Evolutionary conservation across 306 rosid species (phyloP).

Genomic region (Luffa acutangula): DNA sequence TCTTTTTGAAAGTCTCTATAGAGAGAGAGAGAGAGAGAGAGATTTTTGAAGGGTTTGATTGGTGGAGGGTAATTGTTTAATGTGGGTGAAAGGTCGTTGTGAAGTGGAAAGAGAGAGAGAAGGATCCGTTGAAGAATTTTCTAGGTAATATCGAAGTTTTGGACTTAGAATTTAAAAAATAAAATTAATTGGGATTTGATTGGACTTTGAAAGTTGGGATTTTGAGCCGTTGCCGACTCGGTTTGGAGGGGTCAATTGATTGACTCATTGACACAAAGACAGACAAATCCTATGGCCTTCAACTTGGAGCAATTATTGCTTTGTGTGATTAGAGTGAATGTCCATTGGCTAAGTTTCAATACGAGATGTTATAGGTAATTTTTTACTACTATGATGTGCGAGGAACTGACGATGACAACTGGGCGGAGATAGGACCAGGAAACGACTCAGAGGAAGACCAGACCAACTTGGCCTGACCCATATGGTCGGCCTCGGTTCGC

Average conservation of each 20-base stretch:
- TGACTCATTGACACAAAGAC: neutral
- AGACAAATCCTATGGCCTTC: neutral
- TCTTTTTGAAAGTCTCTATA: slow-evolving; percentile 17
- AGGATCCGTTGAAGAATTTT: slow-evolving; percentile 3
- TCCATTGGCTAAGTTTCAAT: no score
- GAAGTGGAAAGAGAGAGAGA: neutral
- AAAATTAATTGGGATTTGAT: neutral
- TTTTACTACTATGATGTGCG: no score
- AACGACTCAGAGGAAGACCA: no score
- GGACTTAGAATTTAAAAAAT: neutral
- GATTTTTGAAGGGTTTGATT: neutral
- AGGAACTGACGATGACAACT: no score
- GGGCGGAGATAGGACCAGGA: no score
- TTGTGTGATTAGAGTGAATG: no score
- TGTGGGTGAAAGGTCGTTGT: neutral
- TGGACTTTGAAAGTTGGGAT: neutral
- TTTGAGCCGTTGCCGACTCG: slow-evolving; percentile 5
- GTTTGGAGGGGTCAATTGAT: neutral
- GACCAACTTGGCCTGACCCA: no score
- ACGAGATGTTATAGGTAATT: no score
- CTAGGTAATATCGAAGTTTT: neutral
- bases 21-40: slow-evolving; percentile 15
- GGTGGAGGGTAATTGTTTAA: neutral
- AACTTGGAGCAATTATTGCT: neutral
- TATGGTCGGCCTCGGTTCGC: no score